Percentiles rank a stretch among this genome's conserved stretches.
phyloP scores from a whole-genome alignment of 2,329 filamentous ascomycete genomes.

The Microdochium bolleyi region DNA sequence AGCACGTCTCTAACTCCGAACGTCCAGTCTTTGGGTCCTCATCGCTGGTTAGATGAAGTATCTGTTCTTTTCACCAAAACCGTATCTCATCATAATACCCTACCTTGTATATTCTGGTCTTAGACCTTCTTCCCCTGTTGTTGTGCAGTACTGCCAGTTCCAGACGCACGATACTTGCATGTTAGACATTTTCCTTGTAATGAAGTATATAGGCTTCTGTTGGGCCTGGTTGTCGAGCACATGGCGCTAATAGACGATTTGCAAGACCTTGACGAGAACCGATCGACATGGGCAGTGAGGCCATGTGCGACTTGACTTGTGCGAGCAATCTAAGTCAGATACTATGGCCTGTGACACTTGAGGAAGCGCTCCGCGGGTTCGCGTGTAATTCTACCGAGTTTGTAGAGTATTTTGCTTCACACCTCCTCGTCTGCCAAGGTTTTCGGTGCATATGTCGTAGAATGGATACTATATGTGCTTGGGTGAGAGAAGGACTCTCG shows the following conservation, averaged over 20 bases:
- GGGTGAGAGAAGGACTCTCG: too few species aligned
- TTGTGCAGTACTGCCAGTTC: background rate
- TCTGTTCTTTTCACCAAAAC: background rate
- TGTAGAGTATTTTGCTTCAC: too few species aligned
- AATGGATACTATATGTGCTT: too few species aligned
- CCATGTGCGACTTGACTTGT: too few species aligned
- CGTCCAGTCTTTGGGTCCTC: slow-evolving; percentile 54
- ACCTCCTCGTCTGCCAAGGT: too few species aligned
- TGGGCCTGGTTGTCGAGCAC: background rate
- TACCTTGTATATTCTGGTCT: background rate
- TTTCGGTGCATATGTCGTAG: too few species aligned
- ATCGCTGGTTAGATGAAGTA: slow-evolving; percentile 36
- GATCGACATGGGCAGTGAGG: background rate
- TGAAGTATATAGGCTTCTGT: background rate
- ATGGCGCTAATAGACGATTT: background rate
- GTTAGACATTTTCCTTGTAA: background rate
- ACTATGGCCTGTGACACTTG: too few species aligned
- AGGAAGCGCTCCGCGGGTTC: too few species aligned
- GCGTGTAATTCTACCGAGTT: too few species aligned
- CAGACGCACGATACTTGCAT: background rate
- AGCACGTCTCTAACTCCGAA: background rate
- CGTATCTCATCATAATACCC: background rate
- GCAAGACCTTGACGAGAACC: background rate
- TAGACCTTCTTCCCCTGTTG: background rate
- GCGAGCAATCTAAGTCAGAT: too few species aligned